phyloP scores from a whole-genome alignment of 1,284 basidiomycete species.

The Tylopilus sp. region DNA sequence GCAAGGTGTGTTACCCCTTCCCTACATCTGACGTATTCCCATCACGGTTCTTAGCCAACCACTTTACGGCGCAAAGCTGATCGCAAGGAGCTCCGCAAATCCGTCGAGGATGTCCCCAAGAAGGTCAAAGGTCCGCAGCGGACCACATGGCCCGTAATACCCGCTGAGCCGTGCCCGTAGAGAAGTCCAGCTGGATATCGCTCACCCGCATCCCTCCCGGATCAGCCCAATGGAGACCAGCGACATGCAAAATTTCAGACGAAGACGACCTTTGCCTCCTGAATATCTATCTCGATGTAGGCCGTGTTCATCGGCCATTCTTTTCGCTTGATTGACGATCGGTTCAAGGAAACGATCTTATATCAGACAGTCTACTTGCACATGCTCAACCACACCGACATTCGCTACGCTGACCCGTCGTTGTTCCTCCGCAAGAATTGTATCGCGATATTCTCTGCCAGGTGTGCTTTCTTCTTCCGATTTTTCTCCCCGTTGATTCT shows the following conservation, averaged over 20 bases:
- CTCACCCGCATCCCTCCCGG: conserved; percentile 48
- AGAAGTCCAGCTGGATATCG: conserved; percentile 69
- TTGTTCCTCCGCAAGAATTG: conserved; percentile 68
- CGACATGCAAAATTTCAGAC: conserved; percentile 63
- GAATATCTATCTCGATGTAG: conserved; percentile 69
- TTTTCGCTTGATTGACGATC: conserved; percentile 9
- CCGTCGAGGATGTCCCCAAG: conserved; percentile 26
- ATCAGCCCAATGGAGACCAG: conserved; percentile 62
- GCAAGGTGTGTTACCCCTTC: conserved; percentile 46
- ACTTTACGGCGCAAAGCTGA: conserved; percentile 49
- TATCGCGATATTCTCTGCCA: conserved; percentile 58
- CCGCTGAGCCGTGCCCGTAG: conserved; percentile 25
- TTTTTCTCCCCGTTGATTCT: conserved; percentile 9
- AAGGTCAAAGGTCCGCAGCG: conserved; percentile 51
- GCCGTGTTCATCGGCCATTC: conserved; percentile 21
- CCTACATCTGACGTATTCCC: not conserved
- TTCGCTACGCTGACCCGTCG: conserved; percentile 64
- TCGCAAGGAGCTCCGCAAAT: conserved; percentile 47
- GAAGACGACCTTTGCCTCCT: conserved; percentile 61
- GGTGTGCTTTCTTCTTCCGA: conserved; percentile 37
- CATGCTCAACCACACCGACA: conserved; percentile 66
- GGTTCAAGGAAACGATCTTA: conserved; percentile 56
- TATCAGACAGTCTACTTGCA: conserved; percentile 70
- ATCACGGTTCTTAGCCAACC: conserved; percentile 25
- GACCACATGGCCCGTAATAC: not conserved